Evolutionary conservation across 2,329 filamentous ascomycete species (phyloP), one percentile per base, ranked within the genome.

Genomic region (Aspergillus niger): DNA sequence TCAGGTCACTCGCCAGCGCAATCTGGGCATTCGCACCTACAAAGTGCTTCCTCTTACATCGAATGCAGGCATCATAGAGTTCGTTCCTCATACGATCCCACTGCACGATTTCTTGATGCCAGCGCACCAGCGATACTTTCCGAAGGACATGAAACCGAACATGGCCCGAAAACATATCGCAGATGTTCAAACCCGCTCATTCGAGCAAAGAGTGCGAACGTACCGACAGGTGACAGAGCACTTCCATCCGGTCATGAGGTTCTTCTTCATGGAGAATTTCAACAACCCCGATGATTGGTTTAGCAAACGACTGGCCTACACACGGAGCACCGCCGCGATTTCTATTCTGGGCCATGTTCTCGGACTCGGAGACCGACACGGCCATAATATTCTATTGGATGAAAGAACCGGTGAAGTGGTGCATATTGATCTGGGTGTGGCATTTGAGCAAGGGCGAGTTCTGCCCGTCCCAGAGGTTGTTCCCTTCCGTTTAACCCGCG

Each of bases 281-380:
- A 84, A 89, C 55, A 92, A 97, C 65, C 95, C 95, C 0, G 94
- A 99, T 72, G 93, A 96, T 67, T 99, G 95, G 95, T 99, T 97
- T 70, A 85, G 86, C 61, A 91, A 89, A 67, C 87, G 96, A 6
- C 85, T 97, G 8, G 92, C 94, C 5, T 99, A 99, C 73, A 96
- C 92, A 1, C 86, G 95, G 61, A 95, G 91, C 44, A 98, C 94
- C 0, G 95, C 95, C 0, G 93, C 94, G 3, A 94, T 98, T 61
- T 97, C 92, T 0, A 97, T 99, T 70, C 86, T 99, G 0, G 95
- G 95, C 1, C 91, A 97, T 73, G 88, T 98, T 0, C 85, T 99
- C 0, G 95, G 96, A 2, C 85, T 99, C 0, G 95, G 95, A 8
- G 95, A 99, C 76, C 86, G 95, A 2, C 95, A 99, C 76, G 93